A percentile compares a stretch with the other conserved stretches of the same genome.
Conservation (phyloP, 768 basidiomycete species). For the Mycena alexandri region DNA sequence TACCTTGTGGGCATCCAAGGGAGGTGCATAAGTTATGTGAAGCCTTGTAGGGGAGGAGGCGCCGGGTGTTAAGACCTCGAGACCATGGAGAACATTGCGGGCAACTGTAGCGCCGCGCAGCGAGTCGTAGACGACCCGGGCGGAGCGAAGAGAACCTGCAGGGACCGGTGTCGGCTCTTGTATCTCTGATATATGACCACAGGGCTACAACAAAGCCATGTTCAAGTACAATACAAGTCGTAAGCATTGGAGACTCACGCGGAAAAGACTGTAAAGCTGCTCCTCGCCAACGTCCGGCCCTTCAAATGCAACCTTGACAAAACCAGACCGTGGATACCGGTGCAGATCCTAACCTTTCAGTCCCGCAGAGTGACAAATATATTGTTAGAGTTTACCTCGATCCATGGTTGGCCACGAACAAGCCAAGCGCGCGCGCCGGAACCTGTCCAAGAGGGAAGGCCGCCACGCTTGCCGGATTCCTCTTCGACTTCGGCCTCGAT, state of each 20-base stretch:
- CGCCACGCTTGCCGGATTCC: slow-evolving; percentile 61
- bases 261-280: slow-evolving; percentile 78
- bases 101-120: slow-evolving; percentile 83
- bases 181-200: slow-evolving; percentile 83
- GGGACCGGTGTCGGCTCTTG: slow-evolving; percentile 69
- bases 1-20: slow-evolving; percentile 44
- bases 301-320: slow-evolving; percentile 86
- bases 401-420: slow-evolving; percentile 85
- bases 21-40: slow-evolving; percentile 17
- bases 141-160: slow-evolving; percentile 74
- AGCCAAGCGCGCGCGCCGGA: slow-evolving; percentile 70
- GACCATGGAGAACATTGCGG: slow-evolving; percentile 83
- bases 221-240: neutral
- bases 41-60: slow-evolving; percentile 33
- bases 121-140: slow-evolving; percentile 71
- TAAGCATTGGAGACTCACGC: slow-evolving; percentile 60
- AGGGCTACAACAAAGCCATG: slow-evolving; percentile 65
- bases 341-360: slow-evolving; percentile 77
- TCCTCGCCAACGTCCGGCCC: slow-evolving; percentile 91
- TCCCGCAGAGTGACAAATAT: neutral
- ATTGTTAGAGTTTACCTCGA: slow-evolving; percentile 66
- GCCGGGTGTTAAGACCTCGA: slow-evolving; percentile 49
- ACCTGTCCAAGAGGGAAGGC: slow-evolving; percentile 75
- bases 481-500: slow-evolving; percentile 65
- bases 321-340: slow-evolving; percentile 74